phyloP scores from a whole-genome alignment of 2,329 filamentous ascomycete genomes.

The Aspergillus sp. region DNA sequence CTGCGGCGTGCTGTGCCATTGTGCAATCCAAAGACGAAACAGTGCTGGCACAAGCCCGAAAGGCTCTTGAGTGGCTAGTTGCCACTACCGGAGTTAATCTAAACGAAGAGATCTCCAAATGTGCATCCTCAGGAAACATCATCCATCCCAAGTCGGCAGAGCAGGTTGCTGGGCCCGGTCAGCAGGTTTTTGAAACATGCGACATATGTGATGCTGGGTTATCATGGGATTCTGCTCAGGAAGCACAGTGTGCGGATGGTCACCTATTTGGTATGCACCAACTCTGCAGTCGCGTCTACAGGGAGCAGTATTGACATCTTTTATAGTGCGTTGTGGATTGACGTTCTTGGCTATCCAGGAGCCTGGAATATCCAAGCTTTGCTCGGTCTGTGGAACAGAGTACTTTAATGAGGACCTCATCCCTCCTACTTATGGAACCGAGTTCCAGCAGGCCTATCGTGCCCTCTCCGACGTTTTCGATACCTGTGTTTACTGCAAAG shows the following conservation, averaged over 20 bases:
- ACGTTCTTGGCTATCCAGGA: conserved; percentile 57
- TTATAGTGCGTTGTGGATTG: conserved; percentile 52
- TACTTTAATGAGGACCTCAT: conserved; percentile 48
- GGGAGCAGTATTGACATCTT: not conserved
- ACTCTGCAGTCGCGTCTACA: not conserved
- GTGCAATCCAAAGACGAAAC: conserved; percentile 23
- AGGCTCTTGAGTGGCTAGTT: conserved; percentile 27
- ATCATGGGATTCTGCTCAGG: conserved; percentile 46
- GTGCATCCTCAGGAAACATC: conserved; percentile 10
- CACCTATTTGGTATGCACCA: conserved; percentile 50
- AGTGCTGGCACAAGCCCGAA: conserved; percentile 24
- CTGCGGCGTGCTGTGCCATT: conserved; percentile 36
- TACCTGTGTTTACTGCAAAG: conserved; percentile 35
- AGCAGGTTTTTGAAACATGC: conserved; percentile 47
- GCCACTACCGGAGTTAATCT: conserved; percentile 28
- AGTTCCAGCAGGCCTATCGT: conserved; percentile 20
- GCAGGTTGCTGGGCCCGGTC: conserved; percentile 20
- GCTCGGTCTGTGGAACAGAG: conserved; percentile 51
- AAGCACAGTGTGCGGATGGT: conserved; percentile 50
- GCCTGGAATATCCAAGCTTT: conserved; percentile 54
- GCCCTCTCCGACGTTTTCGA: conserved; percentile 33
- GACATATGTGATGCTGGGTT: conserved; percentile 52
- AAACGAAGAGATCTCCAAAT: conserved; percentile 32
- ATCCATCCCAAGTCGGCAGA: conserved; percentile 25
- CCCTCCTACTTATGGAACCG: conserved; percentile 11